These are phyloP conservation scores for Boletus subluridellus DNA, from an alignment of 1,284 basidiomycete genomes.

Conservation along the genomic window DNA sequence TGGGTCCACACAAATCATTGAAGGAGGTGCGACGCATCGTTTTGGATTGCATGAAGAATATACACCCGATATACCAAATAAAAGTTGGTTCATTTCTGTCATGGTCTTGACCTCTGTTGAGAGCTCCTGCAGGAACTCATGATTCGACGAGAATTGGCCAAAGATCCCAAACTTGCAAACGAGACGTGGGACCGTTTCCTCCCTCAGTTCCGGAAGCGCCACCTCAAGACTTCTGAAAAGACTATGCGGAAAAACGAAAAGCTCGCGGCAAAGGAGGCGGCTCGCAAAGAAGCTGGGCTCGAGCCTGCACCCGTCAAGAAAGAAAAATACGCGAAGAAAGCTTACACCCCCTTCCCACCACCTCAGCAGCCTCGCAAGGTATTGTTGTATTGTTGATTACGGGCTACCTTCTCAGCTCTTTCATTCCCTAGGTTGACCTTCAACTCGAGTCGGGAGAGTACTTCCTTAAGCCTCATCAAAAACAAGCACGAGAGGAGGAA, in stretches of 20 bases:
- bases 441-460: slow-evolving; percentile 97
- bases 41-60: slow-evolving; percentile 98
- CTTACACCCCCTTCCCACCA: slow-evolving; percentile 99
- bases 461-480: slow-evolving; percentile 88
- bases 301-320: slow-evolving; percentile 38
- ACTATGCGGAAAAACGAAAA: slow-evolving; percentile 81
- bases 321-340: slow-evolving; percentile 76
- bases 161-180: slow-evolving; percentile 92
- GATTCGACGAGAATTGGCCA: slow-evolving; percentile 97
- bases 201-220: slow-evolving; percentile 92
- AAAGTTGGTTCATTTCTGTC: slow-evolving; percentile 55
- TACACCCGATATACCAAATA: slow-evolving; percentile 99
- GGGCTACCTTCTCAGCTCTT: slow-evolving; percentile 10
- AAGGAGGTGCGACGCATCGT: slow-evolving; percentile 96
- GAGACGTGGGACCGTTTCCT: slow-evolving; percentile 99
- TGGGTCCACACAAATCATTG: slow-evolving; percentile 93
- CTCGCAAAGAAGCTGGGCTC: slow-evolving; percentile 59
- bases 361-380: slow-evolving; percentile 91
- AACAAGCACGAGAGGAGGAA: slow-evolving; percentile 62
- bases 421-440: slow-evolving; percentile 67
- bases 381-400: slow-evolving; percentile 1
- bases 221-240: slow-evolving; percentile 90
- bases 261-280: slow-evolving; percentile 52
- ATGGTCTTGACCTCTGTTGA: slow-evolving; percentile 3
- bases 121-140: slow-evolving; percentile 79